Percentiles rank a stretch among this genome's conserved stretches.
phyloP scores from a whole-genome alignment of 2,329 filamentous ascomycete species.

The Monilinia polystroma region DNA sequence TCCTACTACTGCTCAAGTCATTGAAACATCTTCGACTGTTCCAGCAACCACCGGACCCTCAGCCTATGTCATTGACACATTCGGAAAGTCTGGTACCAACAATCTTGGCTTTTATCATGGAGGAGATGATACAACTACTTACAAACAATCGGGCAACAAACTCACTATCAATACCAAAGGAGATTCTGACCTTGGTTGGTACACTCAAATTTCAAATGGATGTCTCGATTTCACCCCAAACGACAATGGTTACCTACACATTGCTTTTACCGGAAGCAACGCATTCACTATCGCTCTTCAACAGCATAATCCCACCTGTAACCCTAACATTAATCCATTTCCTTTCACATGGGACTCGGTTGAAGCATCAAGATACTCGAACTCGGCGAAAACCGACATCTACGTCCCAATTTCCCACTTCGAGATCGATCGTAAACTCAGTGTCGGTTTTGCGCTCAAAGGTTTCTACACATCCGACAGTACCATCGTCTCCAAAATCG shows the following conservation, averaged over 20 bases:
- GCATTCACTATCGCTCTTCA: constrained; percentile 64
- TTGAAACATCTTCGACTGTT: constrained; percentile 49
- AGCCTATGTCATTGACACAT: constrained; percentile 60
- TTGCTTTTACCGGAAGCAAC: constrained; percentile 60
- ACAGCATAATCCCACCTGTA: constrained; percentile 63
- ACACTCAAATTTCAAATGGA: constrained; percentile 55
- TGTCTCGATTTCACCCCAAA: constrained; percentile 58
- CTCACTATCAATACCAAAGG: constrained; percentile 55
- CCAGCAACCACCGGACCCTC: constrained; percentile 50
- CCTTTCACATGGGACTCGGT: constrained; percentile 68
- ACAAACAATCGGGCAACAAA: constrained; percentile 51
- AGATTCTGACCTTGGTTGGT: constrained; percentile 61
- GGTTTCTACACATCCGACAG: constrained; percentile 59
- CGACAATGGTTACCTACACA: constrained; percentile 60
- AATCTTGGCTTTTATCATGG: constrained; percentile 65
- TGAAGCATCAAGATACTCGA: constrained; percentile 60
- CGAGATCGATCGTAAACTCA: constrained; percentile 55
- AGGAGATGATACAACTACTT: constrained; percentile 56
- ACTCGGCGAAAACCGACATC: constrained; percentile 50
- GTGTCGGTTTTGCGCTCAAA: constrained; percentile 60
- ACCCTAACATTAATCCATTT: constrained; percentile 55
- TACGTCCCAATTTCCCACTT: constrained; percentile 69
- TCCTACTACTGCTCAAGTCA: constrained; percentile 44
- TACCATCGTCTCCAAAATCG: constrained; percentile 55
- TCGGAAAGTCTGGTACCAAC: constrained; percentile 53